These are phyloP conservation scores for Luzula sylvatica DNA, from an alignment of 176 grass and related monocot genomes.

Conservation along the genomic window DNA sequence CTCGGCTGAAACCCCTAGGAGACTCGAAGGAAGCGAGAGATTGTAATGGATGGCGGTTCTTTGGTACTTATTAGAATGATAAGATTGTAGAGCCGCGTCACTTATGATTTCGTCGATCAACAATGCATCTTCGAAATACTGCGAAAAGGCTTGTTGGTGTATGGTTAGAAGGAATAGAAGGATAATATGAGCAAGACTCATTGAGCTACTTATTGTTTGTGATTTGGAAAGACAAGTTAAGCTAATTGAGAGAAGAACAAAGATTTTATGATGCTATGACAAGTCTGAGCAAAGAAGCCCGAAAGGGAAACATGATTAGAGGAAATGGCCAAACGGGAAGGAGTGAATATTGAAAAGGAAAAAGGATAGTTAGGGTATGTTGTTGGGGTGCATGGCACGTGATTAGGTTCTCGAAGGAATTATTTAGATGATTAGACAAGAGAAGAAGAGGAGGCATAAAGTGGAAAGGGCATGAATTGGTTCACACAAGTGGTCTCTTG, in stretches of 20 bases:
- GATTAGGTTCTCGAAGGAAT: slow-evolving; percentile 4
- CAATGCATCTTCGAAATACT: slow-evolving; percentile 27
- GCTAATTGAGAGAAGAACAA: slow-evolving; percentile 2
- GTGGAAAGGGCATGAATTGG: slow-evolving; percentile 4
- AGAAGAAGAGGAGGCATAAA: slow-evolving; percentile 5
- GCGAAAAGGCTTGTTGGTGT: slow-evolving; percentile 2
- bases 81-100: slow-evolving; percentile 47
- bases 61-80: slow-evolving; percentile 33
- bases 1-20: slow-evolving; percentile 34
- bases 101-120: slow-evolving; percentile 58
- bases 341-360: neutral
- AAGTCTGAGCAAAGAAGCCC: neutral
- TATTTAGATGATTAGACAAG: neutral
- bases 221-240: neutral
- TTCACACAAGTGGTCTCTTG: slow-evolving; percentile 16
- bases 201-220: neutral
- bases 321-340: slow-evolving; percentile 8
- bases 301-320: slow-evolving; percentile 8
- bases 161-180: neutral
- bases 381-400: slow-evolving; percentile 12
- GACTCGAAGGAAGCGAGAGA: slow-evolving; percentile 38
- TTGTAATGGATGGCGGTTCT: slow-evolving; percentile 58
- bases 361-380: neutral
- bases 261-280: slow-evolving; percentile 2
- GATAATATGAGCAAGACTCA: slow-evolving; percentile 1